These are phyloP conservation scores for Dioszegia crocea DNA, from an alignment of 768 basidiomycete genomes.

Conservation along the genomic window DNA sequence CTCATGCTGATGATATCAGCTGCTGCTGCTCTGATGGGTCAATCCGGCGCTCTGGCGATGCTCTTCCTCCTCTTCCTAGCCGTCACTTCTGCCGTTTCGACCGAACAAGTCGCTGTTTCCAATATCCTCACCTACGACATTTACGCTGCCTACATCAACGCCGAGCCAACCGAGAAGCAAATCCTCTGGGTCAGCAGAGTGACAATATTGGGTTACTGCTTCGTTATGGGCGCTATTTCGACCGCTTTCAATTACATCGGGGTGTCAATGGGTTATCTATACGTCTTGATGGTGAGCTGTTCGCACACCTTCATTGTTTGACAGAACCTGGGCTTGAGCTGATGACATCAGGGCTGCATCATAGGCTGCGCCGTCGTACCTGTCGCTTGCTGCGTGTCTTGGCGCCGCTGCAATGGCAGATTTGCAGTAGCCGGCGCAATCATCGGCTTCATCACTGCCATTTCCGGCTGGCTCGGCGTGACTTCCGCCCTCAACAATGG, in stretches of 20 bases:
- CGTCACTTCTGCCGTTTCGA: conserved; percentile 69
- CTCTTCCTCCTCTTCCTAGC: conserved; percentile 76
- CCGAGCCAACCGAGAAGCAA: conserved; percentile 61
- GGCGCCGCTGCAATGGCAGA: conserved; percentile 77
- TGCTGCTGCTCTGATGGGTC: conserved; percentile 73
- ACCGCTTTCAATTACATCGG: conserved; percentile 84
- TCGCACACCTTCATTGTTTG: not conserved
- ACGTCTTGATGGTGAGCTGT: conserved; percentile 49
- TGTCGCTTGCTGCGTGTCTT: conserved; percentile 77
- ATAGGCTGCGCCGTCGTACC: conserved; percentile 72
- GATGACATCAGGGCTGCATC: conserved; percentile 11
- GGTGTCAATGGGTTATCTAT: conserved; percentile 89
- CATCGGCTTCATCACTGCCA: conserved; percentile 63
- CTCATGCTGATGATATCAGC: no score
- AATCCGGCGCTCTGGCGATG: conserved; percentile 71
- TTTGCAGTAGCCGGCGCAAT: conserved; percentile 75
- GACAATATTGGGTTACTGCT: conserved; percentile 31
- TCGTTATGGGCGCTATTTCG: conserved; percentile 71
- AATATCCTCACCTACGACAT: conserved; percentile 38
- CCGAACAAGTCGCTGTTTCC: conserved; percentile 88
- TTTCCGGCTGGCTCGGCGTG: conserved; percentile 80
- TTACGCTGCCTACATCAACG: conserved; percentile 67
- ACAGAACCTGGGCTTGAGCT: not conserved
- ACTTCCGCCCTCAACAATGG: conserved; percentile 67
- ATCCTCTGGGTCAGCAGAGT: conserved; percentile 34